Evolutionary conservation across 441 rosid genomes (phyloP).

Genomic region (Adansonia gregorii): DNA sequence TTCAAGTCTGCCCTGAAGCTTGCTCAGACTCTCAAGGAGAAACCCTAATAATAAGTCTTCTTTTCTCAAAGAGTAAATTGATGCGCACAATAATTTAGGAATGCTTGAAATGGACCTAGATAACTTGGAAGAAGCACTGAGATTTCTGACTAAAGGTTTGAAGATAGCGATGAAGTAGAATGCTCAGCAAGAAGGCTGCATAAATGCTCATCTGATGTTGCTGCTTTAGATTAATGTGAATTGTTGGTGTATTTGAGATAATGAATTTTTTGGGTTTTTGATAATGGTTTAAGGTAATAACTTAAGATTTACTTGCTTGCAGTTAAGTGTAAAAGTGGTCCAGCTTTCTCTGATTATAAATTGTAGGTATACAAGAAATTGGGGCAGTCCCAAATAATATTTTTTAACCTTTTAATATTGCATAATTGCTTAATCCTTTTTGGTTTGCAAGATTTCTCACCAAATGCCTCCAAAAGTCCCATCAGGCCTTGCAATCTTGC

Average conservation of each 20-base stretch:
- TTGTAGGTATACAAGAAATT: constrained; percentile 40
- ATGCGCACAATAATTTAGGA: constrained; percentile 91
- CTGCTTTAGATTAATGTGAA: constrained; percentile 4
- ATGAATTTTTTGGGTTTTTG: background rate
- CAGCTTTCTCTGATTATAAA: constrained; percentile 29
- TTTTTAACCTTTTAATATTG: constrained; percentile 27
- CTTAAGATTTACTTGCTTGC: constrained; percentile 40
- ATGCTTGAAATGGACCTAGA: constrained; percentile 93
- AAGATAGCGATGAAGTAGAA: constrained; percentile 90
- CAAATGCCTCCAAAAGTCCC: constrained; percentile 39
- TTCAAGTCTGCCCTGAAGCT: constrained; percentile 82
- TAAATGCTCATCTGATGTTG: too few species aligned
- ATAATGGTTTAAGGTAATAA: constrained; percentile 16
- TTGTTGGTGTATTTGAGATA: constrained; percentile 22
- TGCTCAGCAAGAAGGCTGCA: too few species aligned
- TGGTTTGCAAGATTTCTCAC: constrained; percentile 44
- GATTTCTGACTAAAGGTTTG: constrained; percentile 65
- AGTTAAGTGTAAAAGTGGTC: constrained; percentile 40
- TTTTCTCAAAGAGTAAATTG: constrained; percentile 83
- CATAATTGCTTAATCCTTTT: constrained; percentile 27
- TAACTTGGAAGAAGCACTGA: constrained; percentile 68
- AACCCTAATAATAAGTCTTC: constrained; percentile 55
- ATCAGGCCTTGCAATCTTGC: constrained; percentile 44
- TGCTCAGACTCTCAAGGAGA: constrained; percentile 67
- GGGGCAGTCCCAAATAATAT: constrained; percentile 13